Conservation (phyloP, 2,329 filamentous ascomycete genomes). For the Diplodia sapinea region DNA sequence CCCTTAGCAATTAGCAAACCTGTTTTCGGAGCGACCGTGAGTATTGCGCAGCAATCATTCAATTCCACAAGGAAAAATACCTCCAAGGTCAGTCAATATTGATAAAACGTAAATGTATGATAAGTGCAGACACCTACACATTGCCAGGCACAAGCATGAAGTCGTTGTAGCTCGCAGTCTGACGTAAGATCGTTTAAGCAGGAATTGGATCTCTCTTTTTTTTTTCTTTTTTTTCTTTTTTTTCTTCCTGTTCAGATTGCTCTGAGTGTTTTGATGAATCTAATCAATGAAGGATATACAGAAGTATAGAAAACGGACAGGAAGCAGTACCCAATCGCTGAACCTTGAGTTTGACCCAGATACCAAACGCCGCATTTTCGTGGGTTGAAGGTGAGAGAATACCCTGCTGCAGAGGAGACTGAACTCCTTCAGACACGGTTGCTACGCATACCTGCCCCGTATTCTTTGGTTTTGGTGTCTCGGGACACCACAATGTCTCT, state of each 20-base stretch:
- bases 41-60: not conserved
- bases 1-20: not conserved
- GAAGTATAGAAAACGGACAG: not conserved
- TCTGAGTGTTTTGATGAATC: not conserved
- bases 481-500: not conserved
- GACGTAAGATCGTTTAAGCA: not conserved
- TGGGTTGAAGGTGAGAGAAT: not conserved
- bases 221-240: not conserved
- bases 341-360: not conserved
- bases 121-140: not conserved
- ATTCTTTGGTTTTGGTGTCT: not conserved
- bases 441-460: not conserved
- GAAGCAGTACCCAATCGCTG: not conserved
- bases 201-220: not conserved
- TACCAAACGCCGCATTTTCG: not conserved
- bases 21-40: not conserved
- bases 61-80: not conserved
- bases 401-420: not conserved
- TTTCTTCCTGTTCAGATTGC: not conserved
- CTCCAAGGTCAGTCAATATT: not conserved
- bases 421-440: not conserved
- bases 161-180: no score
- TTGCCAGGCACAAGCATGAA: no score
- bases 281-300: not conserved
- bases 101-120: not conserved